Conservation (phyloP, 495 filamentous ascomycete species). For the Podospora australis region DNA sequence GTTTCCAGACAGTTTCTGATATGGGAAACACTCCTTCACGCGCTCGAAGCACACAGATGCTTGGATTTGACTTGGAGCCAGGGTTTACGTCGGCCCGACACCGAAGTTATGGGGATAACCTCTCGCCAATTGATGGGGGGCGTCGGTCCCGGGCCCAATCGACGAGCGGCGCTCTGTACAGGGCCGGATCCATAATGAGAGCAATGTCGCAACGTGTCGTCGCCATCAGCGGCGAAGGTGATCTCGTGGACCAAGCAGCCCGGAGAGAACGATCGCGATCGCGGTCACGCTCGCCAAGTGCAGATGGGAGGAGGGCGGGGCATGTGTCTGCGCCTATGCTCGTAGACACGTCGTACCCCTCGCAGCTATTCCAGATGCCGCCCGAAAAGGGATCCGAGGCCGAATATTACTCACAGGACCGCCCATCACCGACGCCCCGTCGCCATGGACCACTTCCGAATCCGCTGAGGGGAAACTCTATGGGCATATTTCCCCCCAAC, state of each 20-base stretch:
- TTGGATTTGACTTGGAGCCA: constrained; percentile 47
- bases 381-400: constrained; percentile 40
- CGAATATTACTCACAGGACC: constrained; percentile 23
- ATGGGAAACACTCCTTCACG: constrained; percentile 36
- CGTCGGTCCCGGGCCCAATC: constrained; percentile 51
- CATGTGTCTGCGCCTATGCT: constrained; percentile 46
- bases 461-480: constrained; percentile 79
- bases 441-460: constrained; percentile 54
- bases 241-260: constrained; percentile 71
- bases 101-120: constrained; percentile 42
- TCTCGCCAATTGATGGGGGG: constrained; percentile 37
- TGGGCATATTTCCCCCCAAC: constrained; percentile 76
- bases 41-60: constrained; percentile 38
- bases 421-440: constrained; percentile 19
- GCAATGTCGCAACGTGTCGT: constrained; percentile 98
- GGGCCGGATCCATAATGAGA: constrained; percentile 87
- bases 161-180: constrained; percentile 58
- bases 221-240: constrained; percentile 80
- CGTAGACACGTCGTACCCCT: constrained; percentile 43
- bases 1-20: constrained; percentile 54
- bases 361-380: constrained; percentile 38
- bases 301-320: constrained; percentile 28
- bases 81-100: constrained; percentile 35
- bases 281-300: constrained; percentile 47
- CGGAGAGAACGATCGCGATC: constrained; percentile 54